These are phyloP conservation scores for Melanogaster broomeanus DNA, from an alignment of 768 basidiomycete species.

Conservation along the genomic window DNA sequence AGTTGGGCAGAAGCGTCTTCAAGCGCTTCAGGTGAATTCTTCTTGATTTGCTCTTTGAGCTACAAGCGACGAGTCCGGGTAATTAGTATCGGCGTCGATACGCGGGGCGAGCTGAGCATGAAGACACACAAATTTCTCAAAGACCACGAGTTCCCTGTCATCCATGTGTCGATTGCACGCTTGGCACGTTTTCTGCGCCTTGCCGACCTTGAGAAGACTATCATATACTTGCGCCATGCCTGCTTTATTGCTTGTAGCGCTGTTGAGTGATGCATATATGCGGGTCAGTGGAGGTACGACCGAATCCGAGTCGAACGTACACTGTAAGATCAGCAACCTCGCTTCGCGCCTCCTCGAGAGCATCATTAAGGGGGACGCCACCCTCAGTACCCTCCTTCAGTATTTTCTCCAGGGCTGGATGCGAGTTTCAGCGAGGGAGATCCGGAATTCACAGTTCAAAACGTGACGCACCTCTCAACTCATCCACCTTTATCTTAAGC, in stretches of 20 bases:
- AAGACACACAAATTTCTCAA: slow-evolving; percentile 68
- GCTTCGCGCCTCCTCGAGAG: slow-evolving; percentile 41
- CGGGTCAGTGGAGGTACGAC: not conserved
- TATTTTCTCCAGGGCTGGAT: slow-evolving; percentile 42
- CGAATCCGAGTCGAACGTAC: slow-evolving; percentile 5
- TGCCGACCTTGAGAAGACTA: slow-evolving; percentile 55
- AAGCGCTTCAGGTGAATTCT: slow-evolving; percentile 47
- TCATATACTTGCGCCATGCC: slow-evolving; percentile 52
- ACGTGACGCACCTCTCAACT: slow-evolving; percentile 55
- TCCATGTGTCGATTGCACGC: slow-evolving; percentile 75
- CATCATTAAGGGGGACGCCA: slow-evolving; percentile 45
- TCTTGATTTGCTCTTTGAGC: slow-evolving; percentile 66
- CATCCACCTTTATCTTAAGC: slow-evolving; percentile 59
- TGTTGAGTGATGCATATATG: slow-evolving; percentile 3
- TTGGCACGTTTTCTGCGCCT: slow-evolving; percentile 66
- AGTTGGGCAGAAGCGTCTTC: slow-evolving; percentile 39
- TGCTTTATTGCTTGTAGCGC: slow-evolving; percentile 23
- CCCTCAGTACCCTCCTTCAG: slow-evolving; percentile 42
- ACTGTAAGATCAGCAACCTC: slow-evolving; percentile 16
- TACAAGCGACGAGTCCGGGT: slow-evolving; percentile 27
- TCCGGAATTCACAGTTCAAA: not conserved
- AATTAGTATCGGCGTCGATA: not conserved
- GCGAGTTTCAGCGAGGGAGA: not conserved
- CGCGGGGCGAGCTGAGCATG: not conserved
- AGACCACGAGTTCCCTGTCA: slow-evolving; percentile 51